Base-by-base conservation (phyloP, 2,329 filamentous ascomycete species). In the Arthrobotrys megalospora region DNA sequence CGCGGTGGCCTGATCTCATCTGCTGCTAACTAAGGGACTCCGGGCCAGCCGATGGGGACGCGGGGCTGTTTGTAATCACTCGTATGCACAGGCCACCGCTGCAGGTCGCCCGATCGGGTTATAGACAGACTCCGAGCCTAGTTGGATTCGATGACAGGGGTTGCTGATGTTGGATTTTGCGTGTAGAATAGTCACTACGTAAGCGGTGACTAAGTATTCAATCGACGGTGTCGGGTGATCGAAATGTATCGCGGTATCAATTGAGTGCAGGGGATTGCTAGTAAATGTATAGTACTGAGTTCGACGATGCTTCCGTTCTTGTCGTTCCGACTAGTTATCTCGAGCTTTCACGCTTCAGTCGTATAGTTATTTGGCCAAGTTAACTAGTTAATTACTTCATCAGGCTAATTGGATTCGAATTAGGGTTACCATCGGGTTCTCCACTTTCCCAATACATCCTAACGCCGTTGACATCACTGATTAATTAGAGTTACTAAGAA, bases 51-150 rank as follows among this genome's bases (percentile, higher is more conserved):
- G 67, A 64, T 21, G 28, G 12, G 8, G 36, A 8, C 36, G 60
- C 60, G 60, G 60, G 66, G 53, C 66, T 62, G 53, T 70, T 70
- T 70, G 66, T 70, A 70, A 70, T 70, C 66, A 69, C 11, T 14
- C 8, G 11, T 7, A 16, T 24, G 64, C 50, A 55, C 64, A 55
- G 48, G 36, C 48, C 64, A 53, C 21, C 28, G 10, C 64, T 41
- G 34, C 64, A 43, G 16, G 8, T 43, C 12, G 36, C 64, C 48
- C 36, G 64, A 55, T 48, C 34, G 21, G 48, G 64, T n/a, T 19
- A 68, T 28, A 21, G 21, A 58, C 52, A 58, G 19, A 32, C 28
- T 58, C 52, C 52, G 52, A 19, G 24, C 5, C 36, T 21, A 28
- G 47, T 45, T 6, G n/a, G 41, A 14, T 6, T 10, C 11, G n/a